Conservation (phyloP, 306 rosid genomes). For the Medicago ruthenica region DNA sequence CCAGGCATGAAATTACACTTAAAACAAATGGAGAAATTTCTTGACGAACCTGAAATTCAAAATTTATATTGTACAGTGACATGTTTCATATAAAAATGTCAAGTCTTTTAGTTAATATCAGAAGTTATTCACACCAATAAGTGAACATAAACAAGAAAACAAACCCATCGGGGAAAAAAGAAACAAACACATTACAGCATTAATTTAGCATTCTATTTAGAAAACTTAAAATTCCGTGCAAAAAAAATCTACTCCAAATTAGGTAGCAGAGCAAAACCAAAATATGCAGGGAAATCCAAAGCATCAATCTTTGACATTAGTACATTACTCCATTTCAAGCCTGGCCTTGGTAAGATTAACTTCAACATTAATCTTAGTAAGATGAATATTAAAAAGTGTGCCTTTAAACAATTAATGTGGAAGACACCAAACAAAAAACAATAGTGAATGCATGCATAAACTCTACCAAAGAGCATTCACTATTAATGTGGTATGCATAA, state of each 20-base stretch:
- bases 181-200: neutral
- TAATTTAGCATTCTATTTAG: constrained; percentile 16
- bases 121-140: neutral
- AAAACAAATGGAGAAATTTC: constrained; percentile 87
- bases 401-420: too few species aligned
- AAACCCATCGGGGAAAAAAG: neutral
- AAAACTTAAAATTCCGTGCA: constrained; percentile 6
- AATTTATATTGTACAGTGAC: constrained; percentile 4
- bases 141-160: constrained; percentile 21
- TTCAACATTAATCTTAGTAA: neutral
- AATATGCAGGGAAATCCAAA: constrained; percentile 25
- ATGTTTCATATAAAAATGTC: constrained; percentile 17
- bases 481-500: too few species aligned
- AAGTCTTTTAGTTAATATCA: constrained; percentile 3
- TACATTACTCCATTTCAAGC: constrained; percentile 5
- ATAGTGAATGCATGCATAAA: too few species aligned
- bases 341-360: constrained; percentile 1
- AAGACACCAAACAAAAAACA: too few species aligned
- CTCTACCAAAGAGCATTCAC: too few species aligned
- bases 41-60: constrained; percentile 79
- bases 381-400: too few species aligned
- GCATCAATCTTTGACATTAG: neutral
- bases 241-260: constrained; percentile 32
- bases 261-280: neutral
- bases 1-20: constrained; percentile 81